These are phyloP conservation scores for Melocanna baccifera DNA, from an alignment of 176 grass and related monocot species.

Conservation along the genomic window DNA sequence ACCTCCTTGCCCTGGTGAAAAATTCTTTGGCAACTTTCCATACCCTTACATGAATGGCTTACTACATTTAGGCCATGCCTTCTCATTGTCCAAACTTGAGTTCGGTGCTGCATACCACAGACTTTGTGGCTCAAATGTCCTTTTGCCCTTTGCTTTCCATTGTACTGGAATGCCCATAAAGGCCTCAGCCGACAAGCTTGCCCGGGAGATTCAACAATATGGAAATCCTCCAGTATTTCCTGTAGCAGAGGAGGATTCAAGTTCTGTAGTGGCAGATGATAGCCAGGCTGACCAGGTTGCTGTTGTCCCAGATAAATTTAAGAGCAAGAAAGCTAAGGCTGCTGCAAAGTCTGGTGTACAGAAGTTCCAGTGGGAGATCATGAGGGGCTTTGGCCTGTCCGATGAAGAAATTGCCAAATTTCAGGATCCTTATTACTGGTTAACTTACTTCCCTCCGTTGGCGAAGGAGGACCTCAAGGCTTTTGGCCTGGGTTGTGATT, in stretches of 20 bases:
- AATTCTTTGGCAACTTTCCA: slow-evolving; percentile 80
- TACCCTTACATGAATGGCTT: slow-evolving; percentile 89
- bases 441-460: slow-evolving; percentile 54
- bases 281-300: slow-evolving; percentile 25
- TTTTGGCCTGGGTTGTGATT: slow-evolving; percentile 70
- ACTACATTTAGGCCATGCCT: slow-evolving; percentile 69
- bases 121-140: slow-evolving; percentile 58
- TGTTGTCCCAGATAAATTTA: slow-evolving; percentile 62
- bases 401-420: slow-evolving; percentile 63
- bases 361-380: slow-evolving; percentile 80
- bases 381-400: slow-evolving; percentile 52
- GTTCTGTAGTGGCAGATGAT: slow-evolving; percentile 18
- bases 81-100: slow-evolving; percentile 74
- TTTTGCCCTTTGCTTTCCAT: slow-evolving; percentile 72
- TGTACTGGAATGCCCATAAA: slow-evolving; percentile 93
- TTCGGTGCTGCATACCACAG: slow-evolving; percentile 67
- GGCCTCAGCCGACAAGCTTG: slow-evolving; percentile 70
- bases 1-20: slow-evolving; percentile 38
- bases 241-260: slow-evolving; percentile 39
- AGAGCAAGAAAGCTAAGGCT: slow-evolving; percentile 69
- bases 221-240: slow-evolving; percentile 65
- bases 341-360: slow-evolving; percentile 47
- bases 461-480: slow-evolving; percentile 58
- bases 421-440: slow-evolving; percentile 68
- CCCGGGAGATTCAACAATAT: slow-evolving; percentile 45